phyloP scores from a whole-genome alignment of 768 basidiomycete species.

The Rhizopogon roseolus region DNA sequence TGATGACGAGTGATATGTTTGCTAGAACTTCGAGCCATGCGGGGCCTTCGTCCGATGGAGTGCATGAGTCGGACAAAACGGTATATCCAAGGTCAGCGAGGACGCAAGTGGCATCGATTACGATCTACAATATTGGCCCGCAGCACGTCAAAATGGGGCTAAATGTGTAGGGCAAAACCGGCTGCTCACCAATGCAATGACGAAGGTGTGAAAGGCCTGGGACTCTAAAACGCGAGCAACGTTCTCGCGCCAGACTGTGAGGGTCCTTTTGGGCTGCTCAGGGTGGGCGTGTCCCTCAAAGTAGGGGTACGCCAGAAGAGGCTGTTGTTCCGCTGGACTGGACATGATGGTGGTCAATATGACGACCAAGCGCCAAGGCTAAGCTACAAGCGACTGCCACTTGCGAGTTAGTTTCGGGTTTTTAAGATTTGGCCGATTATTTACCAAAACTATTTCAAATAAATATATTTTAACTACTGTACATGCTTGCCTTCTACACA shows the following conservation, averaged over 20 bases:
- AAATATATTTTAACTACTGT: too few species aligned
- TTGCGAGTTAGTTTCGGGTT: not conserved
- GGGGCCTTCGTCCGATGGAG: conserved; percentile 39
- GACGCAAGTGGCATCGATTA: conserved; percentile 66
- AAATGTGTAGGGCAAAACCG: conserved; percentile 11
- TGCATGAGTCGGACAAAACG: conserved; percentile 54
- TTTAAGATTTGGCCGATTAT: too few species aligned
- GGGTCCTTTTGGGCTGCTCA: conserved; percentile 2
- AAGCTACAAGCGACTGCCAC: not conserved
- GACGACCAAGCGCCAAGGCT: conserved; percentile 3
- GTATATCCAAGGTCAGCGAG: conserved; percentile 67
- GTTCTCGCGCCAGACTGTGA: conserved; percentile 23
- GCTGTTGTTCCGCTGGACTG: conserved; percentile 41
- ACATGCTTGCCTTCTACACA: too few species aligned
- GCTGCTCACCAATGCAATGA: conserved; percentile 53
- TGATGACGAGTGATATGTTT: conserved; percentile 62
- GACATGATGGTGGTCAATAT: conserved; percentile 23
- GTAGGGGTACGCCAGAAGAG: conserved; percentile 33
- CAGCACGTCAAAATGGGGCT: conserved; percentile 6
- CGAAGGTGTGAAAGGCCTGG: conserved; percentile 44
- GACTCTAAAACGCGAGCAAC: conserved; percentile 51
- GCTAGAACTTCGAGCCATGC: conserved; percentile 60
- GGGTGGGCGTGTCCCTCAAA: conserved; percentile 11
- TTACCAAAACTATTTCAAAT: too few species aligned
- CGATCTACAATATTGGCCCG: conserved; percentile 34